Evolutionary conservation across 208 protist genomes (phyloP).

Genomic region (Phytomonas sp.): DNA sequence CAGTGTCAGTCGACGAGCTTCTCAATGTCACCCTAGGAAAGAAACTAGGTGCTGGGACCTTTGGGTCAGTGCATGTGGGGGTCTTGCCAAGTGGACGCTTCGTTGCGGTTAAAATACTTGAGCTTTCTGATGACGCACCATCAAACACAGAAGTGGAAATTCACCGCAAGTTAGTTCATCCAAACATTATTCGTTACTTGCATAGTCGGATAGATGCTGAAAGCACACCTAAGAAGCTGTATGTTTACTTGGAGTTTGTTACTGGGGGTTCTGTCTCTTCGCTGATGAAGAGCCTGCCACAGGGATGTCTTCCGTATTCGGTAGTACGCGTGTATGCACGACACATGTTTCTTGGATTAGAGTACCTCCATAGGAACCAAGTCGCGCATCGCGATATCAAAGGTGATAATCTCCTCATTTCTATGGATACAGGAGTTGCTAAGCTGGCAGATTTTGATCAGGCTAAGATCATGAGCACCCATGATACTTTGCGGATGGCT

Average conservation of each 20-base stretch:
- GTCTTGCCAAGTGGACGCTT: conserved; percentile 80
- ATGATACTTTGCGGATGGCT: conserved; percentile 72
- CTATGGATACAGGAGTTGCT: conserved; percentile 89
- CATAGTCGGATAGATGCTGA: conserved; percentile 75
- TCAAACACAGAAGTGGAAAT: conserved; percentile 87
- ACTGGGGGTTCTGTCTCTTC: conserved; percentile 86
- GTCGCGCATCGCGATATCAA: conserved; percentile 90
- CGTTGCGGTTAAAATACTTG: conserved; percentile 85
- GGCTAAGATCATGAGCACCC: conserved; percentile 89
- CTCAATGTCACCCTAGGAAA: conserved; percentile 72
- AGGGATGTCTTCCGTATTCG: conserved; percentile 56
- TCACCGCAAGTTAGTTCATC: conserved; percentile 82
- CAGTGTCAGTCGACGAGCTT: conserved; percentile 34
- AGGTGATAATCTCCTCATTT: conserved; percentile 89
- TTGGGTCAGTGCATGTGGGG: conserved; percentile 85
- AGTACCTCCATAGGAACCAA: conserved; percentile 84
- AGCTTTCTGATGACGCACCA: conserved; percentile 74
- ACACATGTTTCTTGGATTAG: conserved; percentile 82
- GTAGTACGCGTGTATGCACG: conserved; percentile 79
- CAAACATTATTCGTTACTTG: conserved; percentile 89
- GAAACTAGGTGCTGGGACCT: conserved; percentile 87
- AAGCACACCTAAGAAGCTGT: conserved; percentile 74
- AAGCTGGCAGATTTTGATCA: conserved; percentile 98
- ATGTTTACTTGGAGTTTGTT: conserved; percentile 90
- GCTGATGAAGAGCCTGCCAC: conserved; percentile 82